phyloP scores from a whole-genome alignment of 2,329 filamentous ascomycete genomes.

The Phymatotrichopsis omnivora region DNA sequence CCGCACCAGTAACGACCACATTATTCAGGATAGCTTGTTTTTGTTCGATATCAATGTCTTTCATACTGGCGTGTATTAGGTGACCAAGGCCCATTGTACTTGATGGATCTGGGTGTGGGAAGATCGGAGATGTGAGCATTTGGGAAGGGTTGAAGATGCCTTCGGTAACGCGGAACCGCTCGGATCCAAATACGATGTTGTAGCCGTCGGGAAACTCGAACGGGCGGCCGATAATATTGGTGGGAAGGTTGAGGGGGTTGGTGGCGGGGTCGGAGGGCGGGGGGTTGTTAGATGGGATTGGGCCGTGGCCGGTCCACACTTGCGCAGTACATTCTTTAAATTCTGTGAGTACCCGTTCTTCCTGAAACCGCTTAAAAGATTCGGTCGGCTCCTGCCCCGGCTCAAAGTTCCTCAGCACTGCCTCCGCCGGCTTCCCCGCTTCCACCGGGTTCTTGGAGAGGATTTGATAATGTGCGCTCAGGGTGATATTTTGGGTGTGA shows the following conservation, averaged over 20 bases:
- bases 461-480: conserved; percentile 79
- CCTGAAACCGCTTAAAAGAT: conserved; percentile 73
- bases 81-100: conserved; percentile 34
- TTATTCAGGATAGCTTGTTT: conserved; percentile 74
- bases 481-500: conserved; percentile 29
- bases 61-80: conserved; percentile 66
- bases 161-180: conserved; percentile 78
- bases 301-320: conserved; percentile 62
- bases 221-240: conserved; percentile 64
- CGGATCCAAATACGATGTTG: conserved; percentile 87
- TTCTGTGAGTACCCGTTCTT: conserved; percentile 85
- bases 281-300: conserved; percentile 32
- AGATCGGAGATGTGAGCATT: conserved; percentile 19
- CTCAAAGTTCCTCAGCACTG: conserved; percentile 58
- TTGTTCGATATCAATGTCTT: conserved; percentile 78
- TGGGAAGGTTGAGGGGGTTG: conserved; percentile 12
- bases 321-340: conserved; percentile 98
- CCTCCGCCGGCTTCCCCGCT: conserved; percentile 68
- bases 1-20: conserved; percentile 84
- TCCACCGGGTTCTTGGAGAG: conserved; percentile 82
- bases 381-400: conserved; percentile 45
- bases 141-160: conserved; percentile 75
- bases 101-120: conserved; percentile 23
- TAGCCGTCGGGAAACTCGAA: conserved; percentile 97
- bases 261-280: conserved; percentile 20